Conservation (phyloP, 371 early-diverging fungal genomes). For the Actinomortierella wolfii region DNA sequence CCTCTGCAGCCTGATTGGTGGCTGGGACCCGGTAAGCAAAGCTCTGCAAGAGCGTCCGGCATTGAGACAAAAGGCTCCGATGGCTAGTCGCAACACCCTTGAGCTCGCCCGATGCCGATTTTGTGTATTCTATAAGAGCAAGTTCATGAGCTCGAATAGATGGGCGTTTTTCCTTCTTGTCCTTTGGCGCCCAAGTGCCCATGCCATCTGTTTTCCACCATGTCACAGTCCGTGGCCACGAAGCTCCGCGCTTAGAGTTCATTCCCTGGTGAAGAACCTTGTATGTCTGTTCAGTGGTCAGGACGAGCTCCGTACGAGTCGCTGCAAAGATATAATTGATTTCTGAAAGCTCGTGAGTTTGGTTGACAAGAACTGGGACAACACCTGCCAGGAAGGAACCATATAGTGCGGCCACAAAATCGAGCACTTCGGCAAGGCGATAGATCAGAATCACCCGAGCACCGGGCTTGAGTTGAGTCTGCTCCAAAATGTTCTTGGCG, state of each 20-base stretch:
- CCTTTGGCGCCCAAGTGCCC: slow-evolving; percentile 61
- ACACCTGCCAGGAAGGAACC: slow-evolving; percentile 81
- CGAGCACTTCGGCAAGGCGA: slow-evolving; percentile 76
- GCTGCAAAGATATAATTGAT: slow-evolving; percentile 73
- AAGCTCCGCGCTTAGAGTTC: slow-evolving; percentile 49
- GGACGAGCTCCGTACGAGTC: slow-evolving; percentile 66
- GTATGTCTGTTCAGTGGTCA: slow-evolving; percentile 80
- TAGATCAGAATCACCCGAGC: slow-evolving; percentile 81
- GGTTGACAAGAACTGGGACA: slow-evolving; percentile 82
- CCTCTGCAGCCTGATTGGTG: slow-evolving; percentile 9
- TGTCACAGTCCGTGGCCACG: slow-evolving; percentile 63
- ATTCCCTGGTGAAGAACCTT: slow-evolving; percentile 72
- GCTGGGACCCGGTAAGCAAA: slow-evolving; percentile 28
- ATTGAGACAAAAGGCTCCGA: slow-evolving; percentile 75
- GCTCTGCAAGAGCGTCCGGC: slow-evolving; percentile 45
- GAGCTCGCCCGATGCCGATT: slow-evolving; percentile 78
- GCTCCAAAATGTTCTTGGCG: slow-evolving; percentile 35
- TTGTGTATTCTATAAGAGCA: slow-evolving; percentile 86
- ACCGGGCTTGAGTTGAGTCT: slow-evolving; percentile 49
- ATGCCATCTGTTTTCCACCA: slow-evolving; percentile 82
- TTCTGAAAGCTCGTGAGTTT: slow-evolving; percentile 82
- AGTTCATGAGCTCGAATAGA: slow-evolving; percentile 48
- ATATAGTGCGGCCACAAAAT: slow-evolving; percentile 76
- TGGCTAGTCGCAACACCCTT: slow-evolving; percentile 85
- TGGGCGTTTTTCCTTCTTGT: slow-evolving; percentile 46